Conservation (phyloP, 306 rosid species). For the Bauhinia variegata region DNA sequence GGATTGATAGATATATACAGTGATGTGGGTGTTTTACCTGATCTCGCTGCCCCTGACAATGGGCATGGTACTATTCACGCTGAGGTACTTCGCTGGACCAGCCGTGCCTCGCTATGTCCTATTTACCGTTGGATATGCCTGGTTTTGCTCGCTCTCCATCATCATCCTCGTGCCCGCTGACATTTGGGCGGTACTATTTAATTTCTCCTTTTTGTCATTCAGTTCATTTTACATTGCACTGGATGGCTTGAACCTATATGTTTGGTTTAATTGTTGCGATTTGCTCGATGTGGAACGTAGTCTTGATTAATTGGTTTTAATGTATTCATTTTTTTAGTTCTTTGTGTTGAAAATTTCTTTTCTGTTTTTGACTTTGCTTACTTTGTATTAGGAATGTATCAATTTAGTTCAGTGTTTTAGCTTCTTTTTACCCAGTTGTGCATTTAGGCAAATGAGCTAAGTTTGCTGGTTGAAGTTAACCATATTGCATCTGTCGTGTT, state of each 20-base stretch:
- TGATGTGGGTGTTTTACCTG: conserved; percentile 96
- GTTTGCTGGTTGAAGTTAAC: conserved; percentile 1
- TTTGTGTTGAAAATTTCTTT: not conserved
- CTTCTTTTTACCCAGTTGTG: no score
- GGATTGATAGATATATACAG: not conserved
- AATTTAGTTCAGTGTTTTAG: no score
- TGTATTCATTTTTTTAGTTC: not conserved
- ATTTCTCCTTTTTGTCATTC: not conserved
- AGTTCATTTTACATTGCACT: not conserved
- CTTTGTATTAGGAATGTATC: not conserved
- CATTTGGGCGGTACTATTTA: conserved; percentile 77
- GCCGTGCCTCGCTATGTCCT: conserved; percentile 87
- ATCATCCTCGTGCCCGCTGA: conserved; percentile 98
- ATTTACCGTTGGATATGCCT: conserved; percentile 89
- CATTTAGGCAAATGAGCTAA: not conserved
- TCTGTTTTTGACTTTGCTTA: not conserved
- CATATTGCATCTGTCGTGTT: not conserved
- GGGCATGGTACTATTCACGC: conserved; percentile 83
- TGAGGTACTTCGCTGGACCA: conserved; percentile 83
- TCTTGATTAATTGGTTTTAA: not conserved
- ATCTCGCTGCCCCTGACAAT: conserved; percentile 84
- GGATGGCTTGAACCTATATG: not conserved
- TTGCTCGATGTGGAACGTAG: not conserved
- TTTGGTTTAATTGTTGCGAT: not conserved
- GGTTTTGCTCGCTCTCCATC: conserved; percentile 94